Base-by-base conservation (phyloP, 2,329 filamentous ascomycete species). In the Xylaria sp. region DNA sequence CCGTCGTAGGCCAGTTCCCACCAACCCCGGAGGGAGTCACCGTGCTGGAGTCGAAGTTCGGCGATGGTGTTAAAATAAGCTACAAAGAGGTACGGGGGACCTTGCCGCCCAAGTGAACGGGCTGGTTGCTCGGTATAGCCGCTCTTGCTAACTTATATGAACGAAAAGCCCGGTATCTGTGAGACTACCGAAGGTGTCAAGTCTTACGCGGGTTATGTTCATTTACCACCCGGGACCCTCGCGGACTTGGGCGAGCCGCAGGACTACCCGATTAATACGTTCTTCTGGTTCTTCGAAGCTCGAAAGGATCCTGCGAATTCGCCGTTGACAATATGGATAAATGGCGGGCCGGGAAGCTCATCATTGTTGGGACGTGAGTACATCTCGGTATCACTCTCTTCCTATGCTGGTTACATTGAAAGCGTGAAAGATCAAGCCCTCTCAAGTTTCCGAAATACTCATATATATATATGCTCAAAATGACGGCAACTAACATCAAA, bases 151-250 rank as follows among this genome's bases (percentile, higher is more conserved):
- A 62, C 47, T 27, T 17, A 15, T 6, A 52, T 41, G 35, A 58
- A 29, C 40, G 37, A 61, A 40, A 35, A 81, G 87, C 84, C 55
- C 84, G 85, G 73, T 75, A 79, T 67, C 85, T 87, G 54, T 78
- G 81, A 58, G 85, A 87, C 73, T 57, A 79, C 56, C 76, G 79
- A 25, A 81, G 88, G 74, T 79, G 85, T 75, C 81, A 88, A 73
- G 86, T 86, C 72, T 77, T 89, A 85, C 68, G 78, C 84, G 3
- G 86, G 87, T 62, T 87, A 88, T 76, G 81, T 89, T 35, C 78
- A 79, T 56, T 72, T 88, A 35, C 82, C 84, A 1, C 70, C 85
- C 1, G 70, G 71, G 2, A 63, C 70, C 1, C 68, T 74, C 5
- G 76, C 78, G 23, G 74, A 74, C 47, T 58, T 72, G 15, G 85